phyloP scores from a whole-genome alignment of 441 rosid genomes.

The Adansonia gregorii region DNA sequence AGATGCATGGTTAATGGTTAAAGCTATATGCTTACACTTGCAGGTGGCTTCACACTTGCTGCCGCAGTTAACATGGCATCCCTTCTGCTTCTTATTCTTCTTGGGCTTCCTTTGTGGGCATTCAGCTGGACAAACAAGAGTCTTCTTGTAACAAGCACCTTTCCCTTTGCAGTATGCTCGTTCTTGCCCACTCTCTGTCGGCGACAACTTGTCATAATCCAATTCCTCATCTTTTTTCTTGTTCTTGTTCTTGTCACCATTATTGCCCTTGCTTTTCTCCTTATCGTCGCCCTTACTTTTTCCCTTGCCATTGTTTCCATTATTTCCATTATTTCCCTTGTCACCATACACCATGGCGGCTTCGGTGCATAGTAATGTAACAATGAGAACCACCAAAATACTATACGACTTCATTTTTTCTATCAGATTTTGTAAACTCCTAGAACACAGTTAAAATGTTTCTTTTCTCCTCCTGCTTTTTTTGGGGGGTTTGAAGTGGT shows the following conservation, averaged over 20 bases:
- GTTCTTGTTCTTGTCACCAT: neutral
- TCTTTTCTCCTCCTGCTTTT: neutral
- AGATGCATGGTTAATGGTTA: neutral
- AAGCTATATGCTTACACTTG: constrained; percentile 55
- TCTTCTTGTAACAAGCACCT: constrained; percentile 47
- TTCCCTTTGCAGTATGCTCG: constrained; percentile 50
- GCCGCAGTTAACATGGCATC: constrained; percentile 68
- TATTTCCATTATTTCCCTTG: neutral
- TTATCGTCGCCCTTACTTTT: constrained; percentile 1
- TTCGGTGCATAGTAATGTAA: constrained; percentile 33
- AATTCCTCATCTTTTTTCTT: constrained; percentile 23
- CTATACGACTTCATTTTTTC: constrained; percentile 25
- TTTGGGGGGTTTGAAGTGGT: constrained; percentile 19
- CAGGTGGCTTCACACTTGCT: constrained; percentile 80
- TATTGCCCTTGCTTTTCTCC: neutral
- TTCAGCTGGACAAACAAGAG: constrained; percentile 70
- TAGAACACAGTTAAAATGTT: neutral
- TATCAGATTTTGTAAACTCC: neutral
- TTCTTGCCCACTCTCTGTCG: constrained; percentile 49
- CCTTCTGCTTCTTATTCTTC: constrained; percentile 64
- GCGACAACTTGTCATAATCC: constrained; percentile 39
- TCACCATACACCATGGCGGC: constrained; percentile 30
- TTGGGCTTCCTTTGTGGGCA: constrained; percentile 73
- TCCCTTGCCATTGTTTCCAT: neutral
- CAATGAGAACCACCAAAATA: constrained; percentile 30